These are phyloP conservation scores for Podospora tetraspora DNA, from an alignment of 495 filamentous ascomycete genomes.

Conservation along the genomic window DNA sequence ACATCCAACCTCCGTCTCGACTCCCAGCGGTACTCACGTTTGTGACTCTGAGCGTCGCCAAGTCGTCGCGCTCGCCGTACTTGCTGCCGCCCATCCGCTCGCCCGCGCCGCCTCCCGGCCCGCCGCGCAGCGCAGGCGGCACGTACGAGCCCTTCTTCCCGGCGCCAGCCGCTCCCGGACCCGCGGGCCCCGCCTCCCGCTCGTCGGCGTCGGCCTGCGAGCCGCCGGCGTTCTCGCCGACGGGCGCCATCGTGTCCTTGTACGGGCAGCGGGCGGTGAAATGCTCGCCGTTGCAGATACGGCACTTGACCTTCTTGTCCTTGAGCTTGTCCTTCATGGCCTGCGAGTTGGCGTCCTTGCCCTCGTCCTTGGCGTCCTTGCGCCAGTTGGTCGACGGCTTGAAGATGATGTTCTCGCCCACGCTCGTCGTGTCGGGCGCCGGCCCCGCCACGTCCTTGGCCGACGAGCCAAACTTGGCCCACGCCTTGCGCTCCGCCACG, in stretches of 20 bases:
- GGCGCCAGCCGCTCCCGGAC: constrained; percentile 52
- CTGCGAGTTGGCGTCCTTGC: constrained; percentile 65
- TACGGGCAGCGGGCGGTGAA: constrained; percentile 85
- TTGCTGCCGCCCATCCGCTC: constrained; percentile 85
- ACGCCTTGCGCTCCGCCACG: constrained; percentile 85
- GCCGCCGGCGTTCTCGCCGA: constrained; percentile 46
- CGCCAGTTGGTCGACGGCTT: constrained; percentile 85
- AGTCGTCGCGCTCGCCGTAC: constrained; percentile 86
- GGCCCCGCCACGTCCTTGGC: constrained; percentile 61
- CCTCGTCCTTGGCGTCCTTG: constrained; percentile 76
- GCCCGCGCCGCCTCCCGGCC: constrained; percentile 54
- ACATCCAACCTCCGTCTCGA: not conserved
- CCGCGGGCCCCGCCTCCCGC: constrained; percentile 29
- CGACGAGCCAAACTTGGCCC: constrained; percentile 80
- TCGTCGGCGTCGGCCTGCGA: constrained; percentile 50
- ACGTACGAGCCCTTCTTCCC: constrained; percentile 79
- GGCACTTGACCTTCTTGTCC: constrained; percentile 99
- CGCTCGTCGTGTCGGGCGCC: constrained; percentile 80
- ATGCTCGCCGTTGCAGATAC: constrained; percentile 97
- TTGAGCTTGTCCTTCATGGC: constrained; percentile 87
- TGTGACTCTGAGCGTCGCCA: constrained; percentile 92
- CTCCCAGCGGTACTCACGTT: constrained; percentile 62
- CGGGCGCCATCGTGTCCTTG: constrained; percentile 61
- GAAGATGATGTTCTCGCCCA: constrained; percentile 98
- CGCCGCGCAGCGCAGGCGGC: constrained; percentile 81